phyloP scores from a whole-genome alignment of 306 rosid species.

The Vigna angularis region DNA sequence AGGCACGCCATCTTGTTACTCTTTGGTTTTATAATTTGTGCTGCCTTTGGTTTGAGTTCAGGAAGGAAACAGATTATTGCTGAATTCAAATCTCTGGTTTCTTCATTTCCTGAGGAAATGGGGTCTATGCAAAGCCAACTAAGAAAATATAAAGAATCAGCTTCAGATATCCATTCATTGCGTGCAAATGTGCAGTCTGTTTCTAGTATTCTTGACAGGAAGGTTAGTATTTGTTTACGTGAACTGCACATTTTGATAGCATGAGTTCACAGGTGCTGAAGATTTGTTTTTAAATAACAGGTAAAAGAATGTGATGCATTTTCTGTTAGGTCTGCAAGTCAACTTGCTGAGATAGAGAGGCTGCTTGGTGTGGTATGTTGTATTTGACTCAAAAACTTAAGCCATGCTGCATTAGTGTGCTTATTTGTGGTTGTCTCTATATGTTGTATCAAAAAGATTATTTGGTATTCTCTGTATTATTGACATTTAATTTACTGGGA shows the following conservation, averaged over 20 bases:
- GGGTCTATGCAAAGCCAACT: conserved; percentile 85
- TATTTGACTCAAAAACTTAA: neutral
- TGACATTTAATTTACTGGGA: conserved; percentile 16
- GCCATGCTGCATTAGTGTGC: neutral
- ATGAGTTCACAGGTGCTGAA: conserved; percentile 41
- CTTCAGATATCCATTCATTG: conserved; percentile 85
- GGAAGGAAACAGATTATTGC: conserved; percentile 90
- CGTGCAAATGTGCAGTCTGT: conserved; percentile 86
- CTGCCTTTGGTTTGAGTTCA: conserved; percentile 53
- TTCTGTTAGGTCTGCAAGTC: conserved; percentile 64
- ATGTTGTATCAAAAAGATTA: conserved; percentile 1
- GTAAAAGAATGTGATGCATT: conserved; percentile 73
- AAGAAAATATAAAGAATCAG: conserved; percentile 82
- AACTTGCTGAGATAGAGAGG: conserved; percentile 67
- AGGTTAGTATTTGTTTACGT: conserved; percentile 61
- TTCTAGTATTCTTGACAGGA: conserved; percentile 76
- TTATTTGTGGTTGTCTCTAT: conserved; percentile 17
- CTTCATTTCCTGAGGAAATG: conserved; percentile 97
- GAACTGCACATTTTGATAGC: conserved; percentile 31
- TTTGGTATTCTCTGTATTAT: neutral
- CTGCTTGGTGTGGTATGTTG: conserved; percentile 75
- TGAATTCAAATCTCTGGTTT: conserved; percentile 81
- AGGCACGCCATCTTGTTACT: conserved; percentile 19
- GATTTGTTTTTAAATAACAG: conserved; percentile 48
- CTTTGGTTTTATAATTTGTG: conserved; percentile 32